These are phyloP conservation scores for Phytophthora lateralis DNA, from an alignment of 352 stramenopile genomes.

Conservation along the genomic window DNA sequence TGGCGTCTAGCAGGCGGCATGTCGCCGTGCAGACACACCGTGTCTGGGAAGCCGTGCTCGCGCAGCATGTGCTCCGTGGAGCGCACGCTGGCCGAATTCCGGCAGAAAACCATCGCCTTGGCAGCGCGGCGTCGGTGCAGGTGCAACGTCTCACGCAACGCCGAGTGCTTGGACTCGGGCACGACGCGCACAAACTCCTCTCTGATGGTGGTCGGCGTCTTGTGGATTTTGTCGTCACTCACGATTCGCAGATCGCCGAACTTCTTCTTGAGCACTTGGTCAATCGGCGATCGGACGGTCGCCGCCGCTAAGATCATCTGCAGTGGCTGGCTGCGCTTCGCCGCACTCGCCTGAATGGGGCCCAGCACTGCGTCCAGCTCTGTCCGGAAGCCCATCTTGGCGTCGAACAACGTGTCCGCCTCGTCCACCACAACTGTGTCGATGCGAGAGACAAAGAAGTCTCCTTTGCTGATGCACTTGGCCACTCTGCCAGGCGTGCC, in stretches of 20 bases:
- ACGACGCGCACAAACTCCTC: constrained; percentile 75
- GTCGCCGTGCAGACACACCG: constrained; percentile 76
- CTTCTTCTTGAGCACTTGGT: constrained; percentile 73
- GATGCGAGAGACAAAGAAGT: constrained; percentile 82
- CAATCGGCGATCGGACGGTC: constrained; percentile 69
- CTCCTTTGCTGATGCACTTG: constrained; percentile 70
- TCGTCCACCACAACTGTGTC: constrained; percentile 78
- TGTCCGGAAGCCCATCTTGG: constrained; percentile 82
- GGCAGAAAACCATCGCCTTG: constrained; percentile 83
- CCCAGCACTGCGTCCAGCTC: constrained; percentile 75
- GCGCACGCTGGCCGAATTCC: constrained; percentile 70
- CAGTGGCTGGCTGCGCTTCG: constrained; percentile 56
- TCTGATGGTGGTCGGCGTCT: constrained; percentile 58
- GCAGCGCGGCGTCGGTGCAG: constrained; percentile 41
- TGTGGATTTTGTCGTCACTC: constrained; percentile 71
- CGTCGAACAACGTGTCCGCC: constrained; percentile 81
- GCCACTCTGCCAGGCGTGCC: constrained; percentile 75
- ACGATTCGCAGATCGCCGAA: constrained; percentile 69
- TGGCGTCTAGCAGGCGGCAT: constrained; percentile 67
- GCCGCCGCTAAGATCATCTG: constrained; percentile 79
- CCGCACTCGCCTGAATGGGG: constrained; percentile 66
- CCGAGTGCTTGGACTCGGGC: constrained; percentile 71
- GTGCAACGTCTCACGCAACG: constrained; percentile 61
- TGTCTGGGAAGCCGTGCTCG: constrained; percentile 65
- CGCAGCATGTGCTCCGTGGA: constrained; percentile 86